Percentiles rank a stretch among this genome's conserved stretches.
phyloP scores from a whole-genome alignment of 2,329 filamentous ascomycete species.

The Claviceps purpurea region DNA sequence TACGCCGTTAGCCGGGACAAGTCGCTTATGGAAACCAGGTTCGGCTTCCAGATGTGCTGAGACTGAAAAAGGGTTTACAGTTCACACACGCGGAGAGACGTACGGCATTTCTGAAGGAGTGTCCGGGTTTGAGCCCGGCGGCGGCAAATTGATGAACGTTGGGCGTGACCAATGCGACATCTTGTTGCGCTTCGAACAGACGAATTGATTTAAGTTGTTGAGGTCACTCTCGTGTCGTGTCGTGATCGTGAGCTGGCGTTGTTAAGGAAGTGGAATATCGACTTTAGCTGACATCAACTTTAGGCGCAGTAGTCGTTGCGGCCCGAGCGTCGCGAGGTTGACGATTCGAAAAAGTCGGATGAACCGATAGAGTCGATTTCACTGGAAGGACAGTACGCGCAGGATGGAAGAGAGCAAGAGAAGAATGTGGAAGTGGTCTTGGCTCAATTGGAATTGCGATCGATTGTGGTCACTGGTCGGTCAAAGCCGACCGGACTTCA shows the following conservation, averaged over 20 bases:
- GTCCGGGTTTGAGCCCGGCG: slow-evolving; percentile 66
- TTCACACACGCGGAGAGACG: slow-evolving; percentile 18
- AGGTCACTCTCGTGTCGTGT: no score
- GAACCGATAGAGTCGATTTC: background rate
- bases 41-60: background rate
- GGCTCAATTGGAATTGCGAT: background rate
- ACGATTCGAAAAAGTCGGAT: background rate
- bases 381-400: background rate
- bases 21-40: background rate
- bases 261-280: no score
- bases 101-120: slow-evolving; percentile 87
- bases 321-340: background rate
- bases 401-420: background rate
- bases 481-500: no score
- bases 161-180: slow-evolving; percentile 36
- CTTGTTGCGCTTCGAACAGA: background rate
- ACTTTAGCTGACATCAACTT: no score
- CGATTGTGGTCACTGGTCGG: background rate
- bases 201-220: no score
- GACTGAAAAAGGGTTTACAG: background rate
- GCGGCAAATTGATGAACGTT: slow-evolving; percentile 73
- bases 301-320: no score
- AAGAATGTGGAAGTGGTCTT: background rate
- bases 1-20: background rate
- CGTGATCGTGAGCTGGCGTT: no score